Evolutionary conservation across 768 basidiomycete species (phyloP), one percentile per base, ranked within the genome.

Genomic region (Crassisporium funariophilum): DNA sequence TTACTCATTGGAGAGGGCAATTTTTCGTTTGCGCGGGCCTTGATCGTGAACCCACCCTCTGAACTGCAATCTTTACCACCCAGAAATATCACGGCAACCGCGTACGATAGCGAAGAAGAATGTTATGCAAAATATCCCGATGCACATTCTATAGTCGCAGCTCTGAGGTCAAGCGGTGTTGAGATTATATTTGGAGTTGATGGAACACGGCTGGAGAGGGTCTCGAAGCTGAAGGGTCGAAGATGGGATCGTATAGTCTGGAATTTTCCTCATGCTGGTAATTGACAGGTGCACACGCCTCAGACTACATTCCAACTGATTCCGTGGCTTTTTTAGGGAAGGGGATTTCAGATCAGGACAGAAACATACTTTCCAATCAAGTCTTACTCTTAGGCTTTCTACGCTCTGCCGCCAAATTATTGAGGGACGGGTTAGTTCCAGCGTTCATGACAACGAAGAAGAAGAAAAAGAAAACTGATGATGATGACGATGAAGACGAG

Each of bases 221-320:
- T 71, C 29, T 47, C 76, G 5, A 60, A 64, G 5, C 64, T 95
- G 36, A 88, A 82, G 51, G 81, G 79, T 31, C 69, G 72, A 51
- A 77, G 68, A 44, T 88, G 87, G 79, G 86, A 92, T 66, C 81
- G 79, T 50, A 78, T 98, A 46, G 82, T 91, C 5, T 98, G 92
- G 86, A 97, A 98, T 64, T 98, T 98, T 62, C 95, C 95, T 48
- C 95, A 98, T 70, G 88, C 88, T 58, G 95, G 95, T 91, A 58
- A 53, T n/a, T n/a, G n/a, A n/a, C n/a, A n/a, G n/a, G n/a, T n/a
- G n/a, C n/a, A n/a, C n/a, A n/a, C n/a, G n/a, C n/a, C n/a, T n/a
- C n/a, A n/a, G n/a, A n/a, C n/a, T n/a, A n/a, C n/a, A n/a, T n/a
- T n/a, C n/a, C n/a, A n/a, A n/a, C n/a, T n/a, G n/a, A n/a, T n/a